phyloP scores from a whole-genome alignment of 2,329 filamentous ascomycete species.

The Aureobasidium subglaciale region DNA sequence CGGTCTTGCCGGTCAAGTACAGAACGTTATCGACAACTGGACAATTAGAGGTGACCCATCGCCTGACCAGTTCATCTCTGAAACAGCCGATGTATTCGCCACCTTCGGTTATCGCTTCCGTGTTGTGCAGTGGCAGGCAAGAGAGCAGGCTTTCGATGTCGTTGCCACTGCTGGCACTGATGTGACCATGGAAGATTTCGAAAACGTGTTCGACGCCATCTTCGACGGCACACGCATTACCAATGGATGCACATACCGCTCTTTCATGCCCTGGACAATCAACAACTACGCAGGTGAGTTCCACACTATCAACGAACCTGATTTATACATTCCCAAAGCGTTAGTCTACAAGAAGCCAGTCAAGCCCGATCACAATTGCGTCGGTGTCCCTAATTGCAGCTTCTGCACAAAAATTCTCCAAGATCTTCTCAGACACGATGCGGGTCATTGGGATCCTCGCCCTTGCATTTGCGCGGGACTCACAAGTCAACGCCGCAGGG shows the following conservation, averaged over 20 bases:
- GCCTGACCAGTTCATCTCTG: not conserved
- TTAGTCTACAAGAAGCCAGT: not conserved
- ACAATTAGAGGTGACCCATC: not conserved
- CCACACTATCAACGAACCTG: not conserved
- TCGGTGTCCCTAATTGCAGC: not conserved
- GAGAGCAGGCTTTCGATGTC: not conserved
- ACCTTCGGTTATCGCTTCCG: not conserved
- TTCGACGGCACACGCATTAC: not conserved
- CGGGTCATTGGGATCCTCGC: not conserved
- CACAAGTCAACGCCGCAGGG: not conserved
- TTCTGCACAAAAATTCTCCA: not conserved
- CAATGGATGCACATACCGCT: not conserved
- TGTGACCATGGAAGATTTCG: not conserved
- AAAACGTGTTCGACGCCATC: not conserved
- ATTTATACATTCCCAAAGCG: not conserved
- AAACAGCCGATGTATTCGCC: not conserved
- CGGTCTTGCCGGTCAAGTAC: not conserved
- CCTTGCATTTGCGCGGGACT: not conserved
- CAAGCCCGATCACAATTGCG: not conserved
- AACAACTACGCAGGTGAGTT: not conserved
- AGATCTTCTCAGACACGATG: not conserved
- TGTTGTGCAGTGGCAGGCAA: not conserved
- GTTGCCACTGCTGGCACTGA: not conserved
- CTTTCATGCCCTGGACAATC: not conserved
- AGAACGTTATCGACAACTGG: not conserved